Evolutionary conservation across 225 moss, liverwort and hornwort genomes (phyloP).

Genomic region (Marchantia polymorpha): DNA sequence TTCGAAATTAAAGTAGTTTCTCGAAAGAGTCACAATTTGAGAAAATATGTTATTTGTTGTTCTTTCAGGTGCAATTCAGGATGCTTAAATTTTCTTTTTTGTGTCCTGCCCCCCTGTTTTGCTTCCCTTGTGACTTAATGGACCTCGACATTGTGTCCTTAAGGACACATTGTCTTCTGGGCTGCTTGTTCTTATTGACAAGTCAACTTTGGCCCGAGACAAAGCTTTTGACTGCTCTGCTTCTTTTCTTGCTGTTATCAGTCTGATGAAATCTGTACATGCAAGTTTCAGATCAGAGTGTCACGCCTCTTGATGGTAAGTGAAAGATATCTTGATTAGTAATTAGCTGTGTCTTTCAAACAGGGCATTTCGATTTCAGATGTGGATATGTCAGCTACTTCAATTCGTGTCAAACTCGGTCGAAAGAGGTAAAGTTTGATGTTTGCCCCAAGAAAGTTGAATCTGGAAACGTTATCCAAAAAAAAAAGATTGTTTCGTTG

Average conservation of each 20-base stretch:
- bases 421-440: slow-evolving; percentile 20
- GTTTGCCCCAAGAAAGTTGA: neutral
- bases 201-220: neutral
- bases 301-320: neutral
- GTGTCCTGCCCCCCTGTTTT: too few species aligned
- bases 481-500: neutral
- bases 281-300: neutral
- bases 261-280: too few species aligned
- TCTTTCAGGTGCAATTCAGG: too few species aligned
- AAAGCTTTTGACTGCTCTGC: neutral
- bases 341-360: neutral
- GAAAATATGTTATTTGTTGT: too few species aligned
- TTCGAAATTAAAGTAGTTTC: too few species aligned
- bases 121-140: too few species aligned
- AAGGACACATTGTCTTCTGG: too few species aligned
- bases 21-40: too few species aligned
- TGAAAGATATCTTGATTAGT: neutral
- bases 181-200: neutral
- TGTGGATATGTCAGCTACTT: slow-evolving; percentile 29
- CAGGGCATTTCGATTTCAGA: slow-evolving; percentile 31
- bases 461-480: neutral
- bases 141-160: too few species aligned
- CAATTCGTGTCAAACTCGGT: slow-evolving; percentile 27
- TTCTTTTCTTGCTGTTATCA: neutral
- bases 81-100: too few species aligned